phyloP scores from a whole-genome alignment of 1,284 basidiomycete genomes.

The Athelia psychrophila region DNA sequence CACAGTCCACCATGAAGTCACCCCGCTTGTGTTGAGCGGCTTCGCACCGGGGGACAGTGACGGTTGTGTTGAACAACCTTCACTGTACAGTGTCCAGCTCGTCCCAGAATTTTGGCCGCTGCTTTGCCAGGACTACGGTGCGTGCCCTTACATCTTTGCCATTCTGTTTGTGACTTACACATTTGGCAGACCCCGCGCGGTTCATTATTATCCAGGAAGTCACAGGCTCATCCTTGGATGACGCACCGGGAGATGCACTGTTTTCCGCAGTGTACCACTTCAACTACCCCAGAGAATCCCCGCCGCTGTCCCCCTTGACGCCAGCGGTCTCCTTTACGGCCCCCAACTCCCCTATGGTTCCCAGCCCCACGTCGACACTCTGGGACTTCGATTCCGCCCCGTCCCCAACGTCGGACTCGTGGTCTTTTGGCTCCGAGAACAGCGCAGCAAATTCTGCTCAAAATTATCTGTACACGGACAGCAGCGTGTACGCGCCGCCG shows the following conservation, averaged over 20 bases:
- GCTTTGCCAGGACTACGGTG: not conserved
- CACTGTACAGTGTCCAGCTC: not conserved
- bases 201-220: not conserved
- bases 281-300: not conserved
- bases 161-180: not conserved
- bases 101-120: not conserved
- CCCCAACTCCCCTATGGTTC: not conserved
- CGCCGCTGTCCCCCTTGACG: not conserved
- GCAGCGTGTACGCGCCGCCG: not conserved
- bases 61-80: not conserved
- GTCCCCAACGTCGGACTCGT: not conserved
- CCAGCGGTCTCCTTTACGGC: not conserved
- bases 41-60: not conserved
- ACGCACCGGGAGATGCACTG: not conserved
- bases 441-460: not conserved
- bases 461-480: not conserved
- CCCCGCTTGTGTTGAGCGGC: not conserved
- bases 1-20: not conserved
- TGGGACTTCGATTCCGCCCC: not conserved
- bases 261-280: not conserved
- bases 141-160: not conserved
- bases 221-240: not conserved
- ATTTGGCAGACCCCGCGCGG: not conserved
- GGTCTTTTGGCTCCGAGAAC: not conserved
- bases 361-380: not conserved